Conservation (phyloP, 208 protist species). For the Acanthamoeba royreba region DNA sequence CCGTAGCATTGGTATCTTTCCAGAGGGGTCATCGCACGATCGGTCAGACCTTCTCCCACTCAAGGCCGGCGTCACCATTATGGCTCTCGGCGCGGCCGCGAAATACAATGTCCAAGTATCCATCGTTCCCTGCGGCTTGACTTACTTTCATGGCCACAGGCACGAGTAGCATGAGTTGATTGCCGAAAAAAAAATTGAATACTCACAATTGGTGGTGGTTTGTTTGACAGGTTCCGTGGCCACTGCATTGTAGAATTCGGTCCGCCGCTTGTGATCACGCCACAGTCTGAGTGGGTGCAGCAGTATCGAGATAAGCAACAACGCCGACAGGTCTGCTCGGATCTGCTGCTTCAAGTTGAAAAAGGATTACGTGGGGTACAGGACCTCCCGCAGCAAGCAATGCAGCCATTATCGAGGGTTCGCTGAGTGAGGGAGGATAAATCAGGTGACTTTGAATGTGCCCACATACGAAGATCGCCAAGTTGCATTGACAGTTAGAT, state of each 20-base stretch:
- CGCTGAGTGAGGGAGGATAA: neutral
- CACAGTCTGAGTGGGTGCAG: neutral
- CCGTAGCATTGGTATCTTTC: slow-evolving; percentile 36
- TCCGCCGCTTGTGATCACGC: neutral
- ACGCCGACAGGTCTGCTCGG: neutral
- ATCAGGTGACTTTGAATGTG: neutral
- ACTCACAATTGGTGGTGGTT: neutral
- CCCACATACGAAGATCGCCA: neutral
- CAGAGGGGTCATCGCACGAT: slow-evolving; percentile 28
- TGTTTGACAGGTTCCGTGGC: neutral
- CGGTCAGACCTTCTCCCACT: neutral
- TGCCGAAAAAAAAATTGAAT: neutral
- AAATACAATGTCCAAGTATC: neutral
- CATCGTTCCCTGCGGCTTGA: slow-evolving; percentile 29
- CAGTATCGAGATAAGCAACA: neutral
- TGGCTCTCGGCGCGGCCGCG: neutral
- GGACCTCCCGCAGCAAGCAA: neutral
- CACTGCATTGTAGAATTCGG: neutral
- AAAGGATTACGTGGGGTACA: neutral
- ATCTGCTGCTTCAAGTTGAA: neutral
- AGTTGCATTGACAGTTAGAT: neutral
- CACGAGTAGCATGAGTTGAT: neutral
- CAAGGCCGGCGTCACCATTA: slow-evolving; percentile 23
- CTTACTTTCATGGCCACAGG: slow-evolving; percentile 8
- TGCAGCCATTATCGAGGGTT: neutral